Evolutionary conservation across 306 rosid genomes (phyloP), one percentile per base, ranked within the genome.

Genomic region (Echinosophora koreensis): DNA sequence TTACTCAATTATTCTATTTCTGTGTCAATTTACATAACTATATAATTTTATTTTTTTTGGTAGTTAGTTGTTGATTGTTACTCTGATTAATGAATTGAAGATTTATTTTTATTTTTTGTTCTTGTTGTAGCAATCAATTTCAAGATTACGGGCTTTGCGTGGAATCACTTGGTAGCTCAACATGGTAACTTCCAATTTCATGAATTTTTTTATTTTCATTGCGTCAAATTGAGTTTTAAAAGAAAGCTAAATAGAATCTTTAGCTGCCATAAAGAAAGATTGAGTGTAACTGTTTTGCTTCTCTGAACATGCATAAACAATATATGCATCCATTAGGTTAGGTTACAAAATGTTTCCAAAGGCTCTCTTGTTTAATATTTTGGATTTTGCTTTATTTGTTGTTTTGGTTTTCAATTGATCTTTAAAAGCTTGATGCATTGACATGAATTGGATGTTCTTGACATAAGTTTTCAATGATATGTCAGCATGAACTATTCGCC

Each of bases 141-240:
- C 2, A 54, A 47, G 57, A 69, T 34, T n/a, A 17, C 30, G 52
- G 52, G 71, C 56, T 42, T 60, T 73, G 41, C 64, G 56, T 68
- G 67, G 78, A 77, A 55, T 65, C 59, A 47, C 81, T 62, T 27
- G 44, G 52, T 74, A 65, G 52, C 76, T 63, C 8, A 72, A 78
- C 44, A 85, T 85, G 88, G 88, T 85, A 82, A 74, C 38, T 64
- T 60, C 73, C 35, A 39, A 49, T 58, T 52, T 8, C 3, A 28
- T 64, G 3, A 57, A 14, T 35, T 27, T 66, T 4, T 0, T 5
- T 4, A 6, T 49, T 46, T 68, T 62, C n/a, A 27, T 12, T 44
- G 16, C 6, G 39, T 18, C 5, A 10, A 27, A 42, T 8, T 62
- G 22, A 27, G 22, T 17, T 5, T 47, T 6, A 3, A 46, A 49